phyloP scores from a whole-genome alignment of 108 stramenopile genomes.

The Fragilariopsis cylindrus region DNA sequence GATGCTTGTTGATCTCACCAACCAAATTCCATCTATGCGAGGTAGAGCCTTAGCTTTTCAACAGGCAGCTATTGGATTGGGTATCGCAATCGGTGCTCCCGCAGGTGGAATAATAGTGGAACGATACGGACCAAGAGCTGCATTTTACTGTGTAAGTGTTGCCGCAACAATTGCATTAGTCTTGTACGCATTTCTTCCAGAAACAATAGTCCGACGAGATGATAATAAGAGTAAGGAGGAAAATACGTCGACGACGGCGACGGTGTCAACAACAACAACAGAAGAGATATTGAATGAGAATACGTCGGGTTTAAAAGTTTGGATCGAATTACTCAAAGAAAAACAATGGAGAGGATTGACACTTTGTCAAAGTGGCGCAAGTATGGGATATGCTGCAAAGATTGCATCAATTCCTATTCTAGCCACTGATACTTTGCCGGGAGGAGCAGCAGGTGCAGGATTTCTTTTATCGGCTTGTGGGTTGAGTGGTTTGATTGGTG shows the following conservation, averaged over 20 bases:
- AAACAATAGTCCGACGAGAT: conserved; percentile 41
- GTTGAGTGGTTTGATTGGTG: conserved; percentile 65
- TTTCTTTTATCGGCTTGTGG: conserved; percentile 67
- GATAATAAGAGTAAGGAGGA: conserved; percentile 3
- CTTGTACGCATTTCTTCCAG: conserved; percentile 63
- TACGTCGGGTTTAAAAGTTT: conserved; percentile 34
- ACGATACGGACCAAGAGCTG: conserved; percentile 54
- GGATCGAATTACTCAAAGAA: conserved; percentile 48
- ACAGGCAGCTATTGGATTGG: conserved; percentile 63
- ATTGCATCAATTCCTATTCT: conserved; percentile 74
- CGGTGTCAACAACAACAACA: too few species aligned
- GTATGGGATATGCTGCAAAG: conserved; percentile 76
- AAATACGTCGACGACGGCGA: too few species aligned
- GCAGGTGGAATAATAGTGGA: conserved; percentile 65
- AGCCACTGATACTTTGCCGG: conserved; percentile 50
- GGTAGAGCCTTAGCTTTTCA: conserved; percentile 68
- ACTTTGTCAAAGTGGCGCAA: conserved; percentile 56
- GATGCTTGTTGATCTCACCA: conserved; percentile 73
- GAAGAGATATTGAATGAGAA: conserved; percentile 4
- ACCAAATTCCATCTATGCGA: conserved; percentile 43
- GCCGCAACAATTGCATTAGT: conserved; percentile 56
- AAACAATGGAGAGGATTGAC: conserved; percentile 63
- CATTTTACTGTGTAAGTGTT: conserved; percentile 70
- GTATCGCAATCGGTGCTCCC: conserved; percentile 77
- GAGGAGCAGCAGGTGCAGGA: conserved; percentile 69